phyloP scores from a whole-genome alignment of 345 rosid genomes.

The Excoecaria agallocha region DNA sequence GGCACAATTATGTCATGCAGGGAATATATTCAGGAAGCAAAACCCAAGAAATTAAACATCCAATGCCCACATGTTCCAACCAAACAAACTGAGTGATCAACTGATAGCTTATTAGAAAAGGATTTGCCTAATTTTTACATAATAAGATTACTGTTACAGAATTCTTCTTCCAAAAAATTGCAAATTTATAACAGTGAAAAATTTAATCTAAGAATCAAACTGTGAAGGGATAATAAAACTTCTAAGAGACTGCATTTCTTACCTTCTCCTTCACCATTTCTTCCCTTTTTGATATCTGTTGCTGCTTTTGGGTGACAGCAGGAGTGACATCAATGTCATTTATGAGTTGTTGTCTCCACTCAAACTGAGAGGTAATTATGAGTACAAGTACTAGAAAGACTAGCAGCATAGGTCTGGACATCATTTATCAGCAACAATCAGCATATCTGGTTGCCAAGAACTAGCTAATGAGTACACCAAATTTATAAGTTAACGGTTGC shows the following conservation, averaged over 20 bases:
- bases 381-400: constrained; percentile 71
- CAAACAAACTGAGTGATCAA: neutral
- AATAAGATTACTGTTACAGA: neutral
- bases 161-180: neutral
- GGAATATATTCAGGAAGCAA: neutral
- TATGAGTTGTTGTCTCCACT: constrained; percentile 86
- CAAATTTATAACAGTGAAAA: neutral
- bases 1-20: neutral
- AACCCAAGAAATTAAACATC: neutral
- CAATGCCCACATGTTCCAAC: neutral
- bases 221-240: neutral
- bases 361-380: constrained; percentile 82
- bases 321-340: constrained; percentile 55
- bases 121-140: neutral
- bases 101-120: neutral
- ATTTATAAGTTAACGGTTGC: neutral
- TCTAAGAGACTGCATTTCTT: neutral
- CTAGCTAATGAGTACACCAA: constrained; percentile 1
- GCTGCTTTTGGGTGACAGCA: constrained; percentile 52
- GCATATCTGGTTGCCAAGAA: constrained; percentile 36
- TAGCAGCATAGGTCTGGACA: constrained; percentile 78
- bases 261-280: constrained; percentile 90
- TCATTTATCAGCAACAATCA: constrained; percentile 33
- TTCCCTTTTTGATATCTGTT: constrained; percentile 51
- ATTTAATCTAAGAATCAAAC: neutral